Evolutionary conservation across 164 flowering plant species (phyloP).

Genomic region (Kalanchoe fedtschenkoi): DNA sequence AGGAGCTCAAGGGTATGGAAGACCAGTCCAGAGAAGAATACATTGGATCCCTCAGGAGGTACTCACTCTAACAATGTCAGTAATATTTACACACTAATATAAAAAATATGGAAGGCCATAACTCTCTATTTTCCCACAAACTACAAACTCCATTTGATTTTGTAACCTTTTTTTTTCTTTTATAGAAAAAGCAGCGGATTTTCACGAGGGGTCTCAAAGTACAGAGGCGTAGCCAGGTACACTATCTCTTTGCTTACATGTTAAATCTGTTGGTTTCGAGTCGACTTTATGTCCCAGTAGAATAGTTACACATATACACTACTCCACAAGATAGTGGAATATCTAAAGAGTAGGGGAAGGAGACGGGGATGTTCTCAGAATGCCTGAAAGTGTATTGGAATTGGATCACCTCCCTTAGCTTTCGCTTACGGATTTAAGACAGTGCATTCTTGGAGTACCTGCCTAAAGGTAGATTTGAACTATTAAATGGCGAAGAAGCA

Average conservation of each 20-base stretch:
- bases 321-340: no score
- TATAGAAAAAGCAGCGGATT: constrained; percentile 85
- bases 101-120: neutral
- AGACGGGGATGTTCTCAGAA: neutral
- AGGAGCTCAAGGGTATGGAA: constrained; percentile 66
- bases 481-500: neutral
- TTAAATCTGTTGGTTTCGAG: neutral
- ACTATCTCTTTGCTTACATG: neutral
- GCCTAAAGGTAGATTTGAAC: neutral
- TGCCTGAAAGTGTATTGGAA: neutral
- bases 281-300: neutral
- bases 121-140: neutral
- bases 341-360: no score
- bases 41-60: constrained; percentile 4
- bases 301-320: neutral
- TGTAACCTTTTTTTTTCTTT: no score
- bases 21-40: constrained; percentile 61
- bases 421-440: no score
- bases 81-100: no score
- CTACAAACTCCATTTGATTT: constrained; percentile 11
- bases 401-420: no score
- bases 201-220: constrained; percentile 90
- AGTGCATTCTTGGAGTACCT: neutral
- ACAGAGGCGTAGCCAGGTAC: constrained; percentile 94
- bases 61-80: no score